Conservation (phyloP, 148 eudicot genomes). For the Linanthus parryae region DNA sequence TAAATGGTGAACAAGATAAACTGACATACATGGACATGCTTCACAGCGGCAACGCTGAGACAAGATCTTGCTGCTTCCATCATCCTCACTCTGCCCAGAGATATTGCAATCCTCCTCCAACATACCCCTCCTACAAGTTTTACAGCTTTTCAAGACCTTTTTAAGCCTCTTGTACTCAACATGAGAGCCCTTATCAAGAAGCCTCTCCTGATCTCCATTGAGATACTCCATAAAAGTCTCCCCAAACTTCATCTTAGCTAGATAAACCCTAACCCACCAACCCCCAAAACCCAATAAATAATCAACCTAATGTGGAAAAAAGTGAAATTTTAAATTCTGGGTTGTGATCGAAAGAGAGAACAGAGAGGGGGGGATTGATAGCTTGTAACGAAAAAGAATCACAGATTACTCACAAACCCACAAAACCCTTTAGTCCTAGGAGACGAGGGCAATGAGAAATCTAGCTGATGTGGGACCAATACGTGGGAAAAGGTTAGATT, state of each 20-base stretch:
- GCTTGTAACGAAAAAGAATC: too few species aligned
- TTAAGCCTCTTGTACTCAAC: conserved; percentile 34
- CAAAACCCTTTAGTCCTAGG: too few species aligned
- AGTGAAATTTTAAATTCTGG: too few species aligned
- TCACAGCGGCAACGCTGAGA: conserved; percentile 9
- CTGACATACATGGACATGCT: conserved; percentile 21
- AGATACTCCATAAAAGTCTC: conserved; percentile 26
- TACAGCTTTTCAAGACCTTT: conserved; percentile 25
- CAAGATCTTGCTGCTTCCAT: not conserved
- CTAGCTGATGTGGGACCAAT: too few species aligned
- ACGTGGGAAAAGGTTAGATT: too few species aligned
- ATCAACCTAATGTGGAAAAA: too few species aligned
- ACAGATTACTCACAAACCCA: too few species aligned
- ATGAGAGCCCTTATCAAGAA: conserved; percentile 20
- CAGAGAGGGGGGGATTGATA: too few species aligned
- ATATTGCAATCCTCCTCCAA: conserved; percentile 1
- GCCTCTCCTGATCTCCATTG: conserved; percentile 14
- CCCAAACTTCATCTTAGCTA: conserved; percentile 25
- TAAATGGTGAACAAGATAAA: not conserved
- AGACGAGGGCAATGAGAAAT: too few species aligned
- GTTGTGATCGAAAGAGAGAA: too few species aligned
- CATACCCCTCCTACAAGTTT: conserved; percentile 18
- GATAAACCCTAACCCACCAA: not conserved
- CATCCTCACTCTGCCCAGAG: not conserved
- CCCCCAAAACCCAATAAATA: too few species aligned